These are phyloP conservation scores for Clitoria ternatea DNA, from an alignment of 306 rosid species.

Conservation along the genomic window DNA sequence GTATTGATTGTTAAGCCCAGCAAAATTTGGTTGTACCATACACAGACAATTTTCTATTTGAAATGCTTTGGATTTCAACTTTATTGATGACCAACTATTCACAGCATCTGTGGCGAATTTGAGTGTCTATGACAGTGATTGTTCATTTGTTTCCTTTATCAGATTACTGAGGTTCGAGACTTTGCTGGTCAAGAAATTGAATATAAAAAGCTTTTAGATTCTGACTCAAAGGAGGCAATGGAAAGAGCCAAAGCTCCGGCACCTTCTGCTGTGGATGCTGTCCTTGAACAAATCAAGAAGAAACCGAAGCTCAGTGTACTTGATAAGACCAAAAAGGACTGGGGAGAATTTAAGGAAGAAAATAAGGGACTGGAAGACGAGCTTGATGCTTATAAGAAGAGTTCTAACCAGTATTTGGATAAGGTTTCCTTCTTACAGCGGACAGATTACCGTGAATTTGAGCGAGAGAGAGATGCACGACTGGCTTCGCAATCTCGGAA, in stretches of 20 bases:
- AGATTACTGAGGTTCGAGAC: conserved; percentile 92
- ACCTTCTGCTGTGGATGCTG: conserved; percentile 80
- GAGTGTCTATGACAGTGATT: background rate
- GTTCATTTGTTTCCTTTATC: conserved; percentile 28
- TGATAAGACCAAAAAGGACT: conserved; percentile 89
- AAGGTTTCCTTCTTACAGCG: conserved; percentile 89
- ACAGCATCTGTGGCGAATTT: background rate
- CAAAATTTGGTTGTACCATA: background rate
- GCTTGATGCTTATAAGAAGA: conserved; percentile 96
- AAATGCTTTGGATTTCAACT: background rate
- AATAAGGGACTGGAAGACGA: conserved; percentile 71
- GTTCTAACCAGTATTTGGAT: conserved; percentile 92
- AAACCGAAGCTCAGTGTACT: conserved; percentile 93
- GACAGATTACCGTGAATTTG: conserved; percentile 90
- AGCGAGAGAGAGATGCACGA: conserved; percentile 94
- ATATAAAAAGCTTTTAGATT: conserved; percentile 74
- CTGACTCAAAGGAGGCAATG: conserved; percentile 82
- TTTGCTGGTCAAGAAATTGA: conserved; percentile 95
- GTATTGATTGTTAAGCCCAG: conserved; percentile 1
- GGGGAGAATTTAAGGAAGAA: conserved; percentile 98
- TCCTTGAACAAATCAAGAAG: conserved; percentile 93
- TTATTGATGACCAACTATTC: background rate
- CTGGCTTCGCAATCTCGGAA: conserved; percentile 75
- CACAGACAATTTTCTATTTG: background rate
- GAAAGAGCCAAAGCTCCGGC: conserved; percentile 65